Evolutionary conservation across 352 stramenopile genomes (phyloP), one percentile per base, ranked within the genome.

Genomic region (Aphanomyces stellatus): DNA sequence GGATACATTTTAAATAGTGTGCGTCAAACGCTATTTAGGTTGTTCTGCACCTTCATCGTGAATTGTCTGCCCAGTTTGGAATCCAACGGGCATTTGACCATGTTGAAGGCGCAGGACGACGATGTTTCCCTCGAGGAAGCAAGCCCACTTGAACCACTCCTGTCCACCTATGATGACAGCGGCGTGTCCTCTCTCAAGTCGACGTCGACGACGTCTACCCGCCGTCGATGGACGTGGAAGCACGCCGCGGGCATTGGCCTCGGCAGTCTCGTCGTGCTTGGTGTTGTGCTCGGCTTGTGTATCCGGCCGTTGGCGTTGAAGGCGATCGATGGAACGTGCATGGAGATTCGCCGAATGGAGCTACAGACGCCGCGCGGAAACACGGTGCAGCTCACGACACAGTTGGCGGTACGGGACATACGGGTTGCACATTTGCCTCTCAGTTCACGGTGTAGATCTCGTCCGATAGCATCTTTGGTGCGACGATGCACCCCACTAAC

Each of bases 401-500:
- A 48, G n/a, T 41, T 67, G 5, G 46, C 28, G 60, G 60, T 67
- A 49, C 37, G 25, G 10, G 19, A 33, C 33, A n/a, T n/a, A n/a
- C n/a, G n/a, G n/a, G n/a, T n/a, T n/a, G n/a, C n/a, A n/a, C n/a
- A n/a, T n/a, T n/a, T n/a, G n/a, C n/a, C n/a, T n/a, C n/a, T n/a
- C n/a, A n/a, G n/a, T n/a, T n/a, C n/a, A n/a, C 19, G 31, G 15
- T 40, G 27, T 57, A 67, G 60, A 46, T 67, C n/a, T 17, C 24
- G n/a, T 67, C 60, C 17, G 41, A 46, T n/a, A 67, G 60, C 25
- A 25, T 22, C 22, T 67, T 67, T 57, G 60, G 60, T 11, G 60
- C 33, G 19, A 51, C 49, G 8, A 67, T 67, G 60, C 19, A 49
- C 10, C 28, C 60, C 4, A 24, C 60, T 22, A 56, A 49, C 2